Conservation (phyloP, 129 eudicot species). For the Tagetes patula region DNA sequence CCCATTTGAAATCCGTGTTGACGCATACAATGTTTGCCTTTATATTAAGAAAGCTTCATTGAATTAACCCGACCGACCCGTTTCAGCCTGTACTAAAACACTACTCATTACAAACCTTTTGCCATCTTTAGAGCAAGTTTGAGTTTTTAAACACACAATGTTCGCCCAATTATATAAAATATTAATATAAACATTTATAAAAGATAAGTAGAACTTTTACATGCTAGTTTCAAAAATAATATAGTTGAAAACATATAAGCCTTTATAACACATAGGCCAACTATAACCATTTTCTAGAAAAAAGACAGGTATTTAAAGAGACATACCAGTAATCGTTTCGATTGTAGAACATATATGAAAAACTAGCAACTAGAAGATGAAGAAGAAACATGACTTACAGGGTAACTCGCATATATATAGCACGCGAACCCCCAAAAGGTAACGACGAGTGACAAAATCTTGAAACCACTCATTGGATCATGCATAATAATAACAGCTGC, state of each 20-base stretch:
- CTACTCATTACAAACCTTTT: neutral
- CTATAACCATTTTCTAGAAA: neutral
- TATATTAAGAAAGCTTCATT: neutral
- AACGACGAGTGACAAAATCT: slow-evolving; percentile 68
- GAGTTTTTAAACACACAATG: neutral
- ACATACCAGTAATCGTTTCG: neutral
- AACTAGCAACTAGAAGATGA: slow-evolving; percentile 27
- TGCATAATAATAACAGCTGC: slow-evolving; percentile 79
- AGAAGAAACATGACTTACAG: slow-evolving; percentile 34
- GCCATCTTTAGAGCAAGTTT: neutral
- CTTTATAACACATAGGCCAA: neutral
- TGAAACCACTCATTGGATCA: slow-evolving; percentile 97
- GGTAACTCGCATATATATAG: slow-evolving; percentile 70
- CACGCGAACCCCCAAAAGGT: slow-evolving; percentile 90
- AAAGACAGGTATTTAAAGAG: neutral
- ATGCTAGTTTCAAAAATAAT: neutral
- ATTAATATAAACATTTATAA: neutral
- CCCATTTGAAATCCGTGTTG: too few species aligned
- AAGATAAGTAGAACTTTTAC: neutral
- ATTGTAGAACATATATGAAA: slow-evolving; percentile 1
- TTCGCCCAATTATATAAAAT: neutral
- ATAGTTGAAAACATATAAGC: neutral
- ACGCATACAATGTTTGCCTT: neutral
- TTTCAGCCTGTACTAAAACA: neutral
- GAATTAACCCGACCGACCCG: neutral